Conservation (phyloP, 2,329 filamentous ascomycete genomes). For the Aspergillus neoniger region DNA sequence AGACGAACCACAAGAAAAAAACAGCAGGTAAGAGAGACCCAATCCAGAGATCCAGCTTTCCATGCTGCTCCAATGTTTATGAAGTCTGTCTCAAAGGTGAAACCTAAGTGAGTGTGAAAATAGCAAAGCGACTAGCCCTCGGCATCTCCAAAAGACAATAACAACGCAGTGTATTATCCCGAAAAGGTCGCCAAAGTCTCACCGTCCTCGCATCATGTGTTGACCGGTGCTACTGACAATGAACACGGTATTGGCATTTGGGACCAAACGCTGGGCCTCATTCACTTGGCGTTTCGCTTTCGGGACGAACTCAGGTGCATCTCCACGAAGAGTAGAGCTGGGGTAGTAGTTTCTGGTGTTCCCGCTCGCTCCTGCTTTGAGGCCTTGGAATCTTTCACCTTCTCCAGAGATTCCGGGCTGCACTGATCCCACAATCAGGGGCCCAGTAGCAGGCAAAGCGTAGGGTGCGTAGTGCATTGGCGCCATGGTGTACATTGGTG, state of each 20-base stretch:
- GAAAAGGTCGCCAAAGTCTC: background rate
- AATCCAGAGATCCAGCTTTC: background rate
- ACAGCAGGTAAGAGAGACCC: background rate
- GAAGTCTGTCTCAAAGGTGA: background rate
- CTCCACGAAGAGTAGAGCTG: slow-evolving; percentile 20
- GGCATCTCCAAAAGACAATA: background rate
- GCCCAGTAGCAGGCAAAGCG: too few relatives aligned
- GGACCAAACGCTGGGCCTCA: too few relatives aligned
- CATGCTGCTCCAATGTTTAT: background rate
- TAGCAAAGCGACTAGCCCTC: background rate
- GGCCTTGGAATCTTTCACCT: background rate
- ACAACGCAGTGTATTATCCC: background rate
- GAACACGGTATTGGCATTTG: background rate
- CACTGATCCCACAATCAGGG: too few relatives aligned
- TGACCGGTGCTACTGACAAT: slow-evolving; percentile 6
- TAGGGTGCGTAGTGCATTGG: too few relatives aligned
- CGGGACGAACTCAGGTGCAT: slow-evolving; percentile 27
- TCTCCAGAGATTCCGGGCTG: background rate
- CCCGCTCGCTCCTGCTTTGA: background rate
- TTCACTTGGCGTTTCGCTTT: slow-evolving; percentile 1
- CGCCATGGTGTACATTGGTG: too few relatives aligned
- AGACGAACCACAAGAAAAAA: background rate
- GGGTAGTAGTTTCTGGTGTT: background rate
- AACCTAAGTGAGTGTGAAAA: background rate
- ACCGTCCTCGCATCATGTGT: background rate